These are phyloP conservation scores for Capsella bursapastoris DNA, from an alignment of 345 rosid species.

Conservation along the genomic window DNA sequence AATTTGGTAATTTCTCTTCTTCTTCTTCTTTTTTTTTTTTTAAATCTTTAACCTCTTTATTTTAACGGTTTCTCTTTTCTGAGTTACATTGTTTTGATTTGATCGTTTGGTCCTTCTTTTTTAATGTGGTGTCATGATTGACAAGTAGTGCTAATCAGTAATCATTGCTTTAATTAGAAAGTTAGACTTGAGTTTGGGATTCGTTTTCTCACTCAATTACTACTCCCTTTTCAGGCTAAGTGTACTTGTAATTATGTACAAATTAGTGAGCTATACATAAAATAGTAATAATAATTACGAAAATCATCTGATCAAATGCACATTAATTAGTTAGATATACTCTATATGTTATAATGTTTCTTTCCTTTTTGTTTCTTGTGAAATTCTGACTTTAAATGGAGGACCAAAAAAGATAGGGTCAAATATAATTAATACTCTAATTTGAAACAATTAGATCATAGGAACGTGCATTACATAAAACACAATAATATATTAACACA, in stretches of 20 bases:
- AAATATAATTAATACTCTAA: not conserved
- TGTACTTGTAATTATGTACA: slow-evolving; percentile 14
- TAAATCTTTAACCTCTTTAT: not conserved
- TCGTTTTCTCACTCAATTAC: slow-evolving; percentile 16
- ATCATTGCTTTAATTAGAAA: slow-evolving; percentile 19
- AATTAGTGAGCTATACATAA: not conserved
- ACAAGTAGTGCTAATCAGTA: slow-evolving; percentile 17
- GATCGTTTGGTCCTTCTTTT: slow-evolving; percentile 18
- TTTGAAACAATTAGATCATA: slow-evolving; percentile 14
- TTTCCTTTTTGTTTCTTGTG: not conserved
- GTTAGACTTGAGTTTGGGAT: slow-evolving; percentile 10
- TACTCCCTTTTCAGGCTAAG: slow-evolving; percentile 27
- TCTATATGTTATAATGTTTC: not conserved
- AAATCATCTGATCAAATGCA: slow-evolving; percentile 26
- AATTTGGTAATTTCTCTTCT: slow-evolving; percentile 64
- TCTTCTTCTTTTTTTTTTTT: not conserved
- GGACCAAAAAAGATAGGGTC: not conserved
- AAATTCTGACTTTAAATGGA: slow-evolving; percentile 16
- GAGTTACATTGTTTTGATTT: slow-evolving; percentile 32
- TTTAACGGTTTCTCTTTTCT: slow-evolving; percentile 20
- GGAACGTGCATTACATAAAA: slow-evolving; percentile 10
- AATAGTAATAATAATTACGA: slow-evolving; percentile 11
- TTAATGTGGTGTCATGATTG: slow-evolving; percentile 23
- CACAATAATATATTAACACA: not conserved
- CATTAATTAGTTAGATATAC: not conserved